Percentiles rank a stretch among this genome's conserved stretches.
These are phyloP conservation scores for Corchorus capsularis DNA, from an alignment of 345 rosid species.

Conservation along the genomic window DNA sequence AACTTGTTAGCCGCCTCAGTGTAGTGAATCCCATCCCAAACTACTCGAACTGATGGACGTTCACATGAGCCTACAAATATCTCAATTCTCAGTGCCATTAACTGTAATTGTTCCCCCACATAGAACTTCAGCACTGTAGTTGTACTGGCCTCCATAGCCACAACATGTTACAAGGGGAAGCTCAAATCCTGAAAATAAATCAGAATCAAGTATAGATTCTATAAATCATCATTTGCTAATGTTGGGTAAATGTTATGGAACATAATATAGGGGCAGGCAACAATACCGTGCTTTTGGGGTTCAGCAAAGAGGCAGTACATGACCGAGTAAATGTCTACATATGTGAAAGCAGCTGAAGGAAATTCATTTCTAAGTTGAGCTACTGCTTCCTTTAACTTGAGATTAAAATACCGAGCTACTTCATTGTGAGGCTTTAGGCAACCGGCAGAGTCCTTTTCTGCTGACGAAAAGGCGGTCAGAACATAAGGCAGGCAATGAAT, in stretches of 20 bases:
- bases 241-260: neutral
- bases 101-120: conserved; percentile 29
- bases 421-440: conserved; percentile 52
- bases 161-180: conserved; percentile 36
- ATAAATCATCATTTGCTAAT: neutral
- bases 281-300: conserved; percentile 45
- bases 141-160: conserved; percentile 39
- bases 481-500: conserved; percentile 58
- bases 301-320: conserved; percentile 48
- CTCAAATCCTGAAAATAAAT: conserved; percentile 32
- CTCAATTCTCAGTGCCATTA: conserved; percentile 28
- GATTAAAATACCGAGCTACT: conserved; percentile 51
- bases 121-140: neutral
- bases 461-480: conserved; percentile 30
- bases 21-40: conserved; percentile 46
- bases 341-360: conserved; percentile 45
- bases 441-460: conserved; percentile 45
- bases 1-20: conserved; percentile 44
- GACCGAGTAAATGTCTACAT: conserved; percentile 51
- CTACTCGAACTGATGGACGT: conserved; percentile 27
- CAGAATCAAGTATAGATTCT: neutral
- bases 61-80: conserved; percentile 35
- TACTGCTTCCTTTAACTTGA: conserved; percentile 35
- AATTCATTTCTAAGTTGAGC: conserved; percentile 36
- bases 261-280: neutral